phyloP scores from a whole-genome alignment of 2,329 filamentous ascomycete genomes.

The Xylariaceae sp. region DNA sequence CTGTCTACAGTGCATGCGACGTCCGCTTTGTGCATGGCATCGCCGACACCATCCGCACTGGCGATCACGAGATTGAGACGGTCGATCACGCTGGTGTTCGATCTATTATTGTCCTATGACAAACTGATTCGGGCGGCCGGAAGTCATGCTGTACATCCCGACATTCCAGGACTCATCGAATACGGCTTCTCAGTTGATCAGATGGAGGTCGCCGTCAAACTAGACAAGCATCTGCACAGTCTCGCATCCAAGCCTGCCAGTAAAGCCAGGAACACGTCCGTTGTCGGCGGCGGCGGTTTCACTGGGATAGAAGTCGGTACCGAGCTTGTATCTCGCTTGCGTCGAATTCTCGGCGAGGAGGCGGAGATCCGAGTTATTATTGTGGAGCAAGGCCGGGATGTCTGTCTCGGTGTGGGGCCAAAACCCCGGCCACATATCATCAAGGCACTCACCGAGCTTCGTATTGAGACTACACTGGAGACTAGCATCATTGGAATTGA shows the following conservation, averaged over 20 bases:
- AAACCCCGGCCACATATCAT: conserved; percentile 11
- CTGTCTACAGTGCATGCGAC: conserved; percentile 14
- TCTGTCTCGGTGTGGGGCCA: conserved; percentile 7
- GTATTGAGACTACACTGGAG: conserved; percentile 7
- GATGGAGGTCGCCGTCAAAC: conserved; percentile 17
- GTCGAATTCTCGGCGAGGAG: conserved; percentile 8
- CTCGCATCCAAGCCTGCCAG: conserved; percentile 13
- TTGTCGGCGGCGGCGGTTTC: conserved; percentile 18
- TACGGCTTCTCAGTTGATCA: conserved; percentile 18
- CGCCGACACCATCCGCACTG: conserved; percentile 12
- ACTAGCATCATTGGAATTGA: conserved; percentile 3
- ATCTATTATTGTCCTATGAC: conserved; percentile 10
- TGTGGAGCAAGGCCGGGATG: conserved; percentile 9
- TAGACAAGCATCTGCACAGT: conserved; percentile 16
- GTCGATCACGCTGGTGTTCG: conserved; percentile 4
- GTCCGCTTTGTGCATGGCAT: conserved; percentile 14
- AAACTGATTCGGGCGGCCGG: conserved; percentile 18
- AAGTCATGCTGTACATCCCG: conserved; percentile 14
- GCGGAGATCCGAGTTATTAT: conserved; percentile 10
- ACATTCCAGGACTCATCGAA: conserved; percentile 8
- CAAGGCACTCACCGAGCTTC: conserved; percentile 11
- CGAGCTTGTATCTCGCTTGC: conserved; percentile 17
- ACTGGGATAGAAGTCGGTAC: conserved; percentile 18
- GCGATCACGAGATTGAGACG: conserved; percentile 10
- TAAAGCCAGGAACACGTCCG: conserved; percentile 16